Conservation (phyloP, 331 rosid species). For the Arachis monticola region DNA sequence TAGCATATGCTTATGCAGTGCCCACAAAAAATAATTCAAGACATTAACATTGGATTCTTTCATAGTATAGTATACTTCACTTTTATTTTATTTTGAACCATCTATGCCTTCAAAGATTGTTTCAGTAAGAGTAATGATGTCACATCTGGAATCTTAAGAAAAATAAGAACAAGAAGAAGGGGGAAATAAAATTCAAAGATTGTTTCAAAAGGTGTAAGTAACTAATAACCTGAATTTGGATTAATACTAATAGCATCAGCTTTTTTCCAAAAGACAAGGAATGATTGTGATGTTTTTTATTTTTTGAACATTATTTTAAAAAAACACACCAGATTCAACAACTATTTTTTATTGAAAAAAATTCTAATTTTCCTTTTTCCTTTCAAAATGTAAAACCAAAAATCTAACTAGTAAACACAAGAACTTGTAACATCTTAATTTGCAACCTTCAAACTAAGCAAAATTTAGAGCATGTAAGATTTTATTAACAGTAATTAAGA, state of each 20-base stretch:
- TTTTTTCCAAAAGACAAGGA: background rate
- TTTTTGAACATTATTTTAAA: background rate
- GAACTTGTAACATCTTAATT: conserved; percentile 6
- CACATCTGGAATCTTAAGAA: conserved; percentile 16
- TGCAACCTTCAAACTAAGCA: conserved; percentile 15
- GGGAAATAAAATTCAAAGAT: background rate
- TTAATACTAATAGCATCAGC: conserved; percentile 20
- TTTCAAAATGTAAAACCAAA: conserved; percentile 1
- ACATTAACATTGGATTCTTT: background rate
- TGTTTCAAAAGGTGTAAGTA: background rate
- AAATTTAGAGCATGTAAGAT: background rate
- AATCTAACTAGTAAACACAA: conserved; percentile 21
- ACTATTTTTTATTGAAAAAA: background rate
- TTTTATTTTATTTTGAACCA: too few relatives aligned
- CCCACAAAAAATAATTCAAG: background rate
- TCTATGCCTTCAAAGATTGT: background rate
- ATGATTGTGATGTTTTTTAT: background rate
- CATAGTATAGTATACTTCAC: too few relatives aligned
- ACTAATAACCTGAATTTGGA: conserved; percentile 4
- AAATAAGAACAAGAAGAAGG: conserved; percentile 27
- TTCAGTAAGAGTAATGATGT: background rate
- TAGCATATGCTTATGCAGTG: background rate
- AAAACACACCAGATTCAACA: conserved; percentile 30
- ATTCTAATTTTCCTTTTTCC: too few relatives aligned
- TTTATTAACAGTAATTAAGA: conserved; percentile 35